These are phyloP conservation scores for Lichtheimia ornata DNA, from an alignment of 371 early-diverging fungal species.

Conservation along the genomic window DNA sequence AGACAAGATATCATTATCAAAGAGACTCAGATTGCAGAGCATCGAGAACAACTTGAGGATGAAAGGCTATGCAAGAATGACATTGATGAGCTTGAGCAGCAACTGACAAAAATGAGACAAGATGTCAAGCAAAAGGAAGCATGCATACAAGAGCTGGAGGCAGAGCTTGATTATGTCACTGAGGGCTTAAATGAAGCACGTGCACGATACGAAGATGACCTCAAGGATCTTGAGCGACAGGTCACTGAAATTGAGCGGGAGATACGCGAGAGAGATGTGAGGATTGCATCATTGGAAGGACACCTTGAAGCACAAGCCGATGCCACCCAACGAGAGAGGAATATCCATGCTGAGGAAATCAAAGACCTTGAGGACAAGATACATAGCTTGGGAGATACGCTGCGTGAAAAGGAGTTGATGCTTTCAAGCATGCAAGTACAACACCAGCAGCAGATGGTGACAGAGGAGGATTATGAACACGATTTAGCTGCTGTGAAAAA, in stretches of 20 bases:
- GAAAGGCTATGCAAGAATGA: slow-evolving; percentile 10
- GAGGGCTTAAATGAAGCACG: slow-evolving; percentile 19
- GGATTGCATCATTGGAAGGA: slow-evolving; percentile 37
- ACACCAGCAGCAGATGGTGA: slow-evolving; percentile 11
- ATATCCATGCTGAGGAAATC: slow-evolving; percentile 34
- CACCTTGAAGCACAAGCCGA: slow-evolving; percentile 38
- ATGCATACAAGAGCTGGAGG: slow-evolving; percentile 14
- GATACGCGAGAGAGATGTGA: slow-evolving; percentile 38
- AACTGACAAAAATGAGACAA: slow-evolving; percentile 13
- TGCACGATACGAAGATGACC: slow-evolving; percentile 19
- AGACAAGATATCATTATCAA: slow-evolving; percentile 21
- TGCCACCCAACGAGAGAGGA: slow-evolving; percentile 35
- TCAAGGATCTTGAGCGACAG: slow-evolving; percentile 15
- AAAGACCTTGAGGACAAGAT: slow-evolving; percentile 28
- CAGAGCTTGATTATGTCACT: slow-evolving; percentile 10
- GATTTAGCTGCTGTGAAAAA: slow-evolving; percentile 24
- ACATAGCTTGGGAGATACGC: background rate
- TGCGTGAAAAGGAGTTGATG: slow-evolving; percentile 27
- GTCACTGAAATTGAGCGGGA: slow-evolving; percentile 27
- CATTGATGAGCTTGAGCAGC: slow-evolving; percentile 19
- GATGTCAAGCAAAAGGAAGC: slow-evolving; percentile 21
- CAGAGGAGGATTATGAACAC: slow-evolving; percentile 10
- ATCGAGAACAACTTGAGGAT: slow-evolving; percentile 16
- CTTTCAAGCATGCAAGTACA: slow-evolving; percentile 19
- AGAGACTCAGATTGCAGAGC: slow-evolving; percentile 18